These are phyloP conservation scores for Baorangia bicolor DNA, from an alignment of 768 basidiomycete species.

Conservation along the genomic window DNA sequence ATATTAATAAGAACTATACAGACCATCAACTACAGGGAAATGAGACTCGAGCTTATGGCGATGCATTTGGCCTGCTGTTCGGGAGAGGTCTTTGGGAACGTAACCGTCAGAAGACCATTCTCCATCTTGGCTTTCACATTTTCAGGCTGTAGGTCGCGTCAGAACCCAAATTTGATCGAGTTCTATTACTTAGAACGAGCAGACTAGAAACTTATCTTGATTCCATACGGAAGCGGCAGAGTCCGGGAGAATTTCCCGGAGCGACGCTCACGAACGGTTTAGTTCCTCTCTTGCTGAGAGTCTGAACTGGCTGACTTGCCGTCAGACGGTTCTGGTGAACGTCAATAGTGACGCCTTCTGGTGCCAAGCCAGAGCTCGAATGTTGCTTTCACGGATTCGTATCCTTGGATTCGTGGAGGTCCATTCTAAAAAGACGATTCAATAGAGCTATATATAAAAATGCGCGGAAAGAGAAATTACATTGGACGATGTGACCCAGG, in stretches of 20 bases:
- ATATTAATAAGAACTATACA: too few species aligned
- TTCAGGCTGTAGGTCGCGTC: slow-evolving; percentile 31
- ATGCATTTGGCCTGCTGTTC: slow-evolving; percentile 42
- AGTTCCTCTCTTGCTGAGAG: slow-evolving; percentile 37
- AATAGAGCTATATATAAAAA: not conserved
- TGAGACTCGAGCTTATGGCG: too few species aligned
- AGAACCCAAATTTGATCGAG: too few species aligned
- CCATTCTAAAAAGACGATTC: slow-evolving; percentile 33
- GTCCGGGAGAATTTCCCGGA: slow-evolving; percentile 47
- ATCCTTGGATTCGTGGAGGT: slow-evolving; percentile 45
- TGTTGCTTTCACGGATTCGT: slow-evolving; percentile 45
- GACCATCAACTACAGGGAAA: too few species aligned
- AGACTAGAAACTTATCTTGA: slow-evolving; percentile 36
- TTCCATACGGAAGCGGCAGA: slow-evolving; percentile 44
- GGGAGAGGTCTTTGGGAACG: slow-evolving; percentile 43
- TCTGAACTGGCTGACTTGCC: slow-evolving; percentile 36
- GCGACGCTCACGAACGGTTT: slow-evolving; percentile 43
- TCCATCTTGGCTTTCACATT: slow-evolving; percentile 49
- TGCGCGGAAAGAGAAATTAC: not conserved
- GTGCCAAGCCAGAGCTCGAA: slow-evolving; percentile 57
- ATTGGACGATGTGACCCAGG: too few species aligned
- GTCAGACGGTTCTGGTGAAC: slow-evolving; percentile 47
- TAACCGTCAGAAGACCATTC: slow-evolving; percentile 45
- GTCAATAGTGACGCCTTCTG: slow-evolving; percentile 47
- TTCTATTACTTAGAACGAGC: too few species aligned